Conservation (phyloP, 805 yeast genomes). For the Kodamaea neixiangensis region DNA sequence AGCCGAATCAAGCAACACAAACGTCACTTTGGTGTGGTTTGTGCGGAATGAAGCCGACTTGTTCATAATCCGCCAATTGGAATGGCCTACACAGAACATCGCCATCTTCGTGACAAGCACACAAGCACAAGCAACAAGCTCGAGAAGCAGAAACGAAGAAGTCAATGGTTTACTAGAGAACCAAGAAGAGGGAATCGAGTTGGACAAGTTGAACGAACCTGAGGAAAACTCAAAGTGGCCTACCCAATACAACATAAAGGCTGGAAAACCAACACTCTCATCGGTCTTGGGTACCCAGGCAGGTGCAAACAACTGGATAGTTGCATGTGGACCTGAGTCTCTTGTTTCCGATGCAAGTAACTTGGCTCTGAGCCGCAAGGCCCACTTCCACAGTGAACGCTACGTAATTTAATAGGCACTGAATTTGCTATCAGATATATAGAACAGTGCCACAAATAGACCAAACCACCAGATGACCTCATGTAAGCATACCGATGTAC, state of each 20-base stretch:
- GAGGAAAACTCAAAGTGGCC: slow-evolving; percentile 13
- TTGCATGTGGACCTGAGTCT: slow-evolving; percentile 59
- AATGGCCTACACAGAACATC: slow-evolving; percentile 10
- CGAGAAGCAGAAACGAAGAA: slow-evolving; percentile 16
- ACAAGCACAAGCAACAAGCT: background rate
- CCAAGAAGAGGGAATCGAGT: slow-evolving; percentile 14
- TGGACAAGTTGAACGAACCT: slow-evolving; percentile 24
- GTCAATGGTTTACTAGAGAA: slow-evolving; percentile 21
- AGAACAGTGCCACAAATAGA: too few species aligned
- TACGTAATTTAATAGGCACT: background rate
- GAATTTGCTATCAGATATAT: too few species aligned
- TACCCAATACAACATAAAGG: slow-evolving; percentile 24
- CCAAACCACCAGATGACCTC: too few species aligned
- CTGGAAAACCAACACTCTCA: slow-evolving; percentile 47
- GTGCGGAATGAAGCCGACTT: slow-evolving; percentile 48
- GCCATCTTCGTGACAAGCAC: slow-evolving; percentile 12
- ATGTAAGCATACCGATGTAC: too few species aligned
- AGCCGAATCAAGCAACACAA: slow-evolving; percentile 8
- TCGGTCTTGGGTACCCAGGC: slow-evolving; percentile 28
- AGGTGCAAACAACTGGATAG: slow-evolving; percentile 49
- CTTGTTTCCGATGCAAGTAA: slow-evolving; percentile 40
- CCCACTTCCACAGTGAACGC: background rate
- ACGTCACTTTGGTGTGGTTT: slow-evolving; percentile 56
- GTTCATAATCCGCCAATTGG: slow-evolving; percentile 44
- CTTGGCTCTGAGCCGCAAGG: slow-evolving; percentile 1